phyloP scores from a whole-genome alignment of 768 basidiomycete species.

The Pilatotrama ljubarskyi region DNA sequence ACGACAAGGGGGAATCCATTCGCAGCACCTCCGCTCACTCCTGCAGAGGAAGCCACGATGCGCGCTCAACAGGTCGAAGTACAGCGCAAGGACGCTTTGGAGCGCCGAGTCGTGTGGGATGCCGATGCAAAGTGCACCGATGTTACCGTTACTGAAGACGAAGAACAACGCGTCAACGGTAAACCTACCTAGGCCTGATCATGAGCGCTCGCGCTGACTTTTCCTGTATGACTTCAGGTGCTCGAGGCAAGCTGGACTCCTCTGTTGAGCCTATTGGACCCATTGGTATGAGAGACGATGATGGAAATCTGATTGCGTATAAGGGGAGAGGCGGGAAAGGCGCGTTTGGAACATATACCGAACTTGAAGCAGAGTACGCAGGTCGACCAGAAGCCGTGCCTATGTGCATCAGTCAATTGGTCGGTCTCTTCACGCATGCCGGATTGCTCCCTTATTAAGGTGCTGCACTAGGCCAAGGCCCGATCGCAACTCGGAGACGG shows the following conservation, averaged over 20 bases:
- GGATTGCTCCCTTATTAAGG: neutral
- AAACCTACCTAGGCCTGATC: too few relatives aligned
- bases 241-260: neutral
- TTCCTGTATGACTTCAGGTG: neutral
- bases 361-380: slow-evolving; percentile 45
- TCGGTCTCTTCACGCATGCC: slow-evolving; percentile 30
- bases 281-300: slow-evolving; percentile 57
- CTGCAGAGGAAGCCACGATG: slow-evolving; percentile 55
- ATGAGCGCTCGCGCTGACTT: neutral
- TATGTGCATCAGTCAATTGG: slow-evolving; percentile 55
- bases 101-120: slow-evolving; percentile 68
- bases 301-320: slow-evolving; percentile 52
- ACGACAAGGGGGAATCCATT: slow-evolving; percentile 31
- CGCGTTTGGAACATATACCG: too few relatives aligned
- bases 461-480: neutral
- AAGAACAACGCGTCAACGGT: neutral
- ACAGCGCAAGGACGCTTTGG: slow-evolving; percentile 61
- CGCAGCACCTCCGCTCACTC: slow-evolving; percentile 46
- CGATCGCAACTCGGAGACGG: slow-evolving; percentile 21
- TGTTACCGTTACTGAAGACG: slow-evolving; percentile 60
- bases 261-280: slow-evolving; percentile 36
- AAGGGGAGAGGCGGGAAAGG: slow-evolving; percentile 37
- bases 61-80: slow-evolving; percentile 56
- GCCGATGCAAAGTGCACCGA: slow-evolving; percentile 48
- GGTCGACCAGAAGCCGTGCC: slow-evolving; percentile 55